Conservation (phyloP, 345 rosid species). For the Brassica juncea region DNA sequence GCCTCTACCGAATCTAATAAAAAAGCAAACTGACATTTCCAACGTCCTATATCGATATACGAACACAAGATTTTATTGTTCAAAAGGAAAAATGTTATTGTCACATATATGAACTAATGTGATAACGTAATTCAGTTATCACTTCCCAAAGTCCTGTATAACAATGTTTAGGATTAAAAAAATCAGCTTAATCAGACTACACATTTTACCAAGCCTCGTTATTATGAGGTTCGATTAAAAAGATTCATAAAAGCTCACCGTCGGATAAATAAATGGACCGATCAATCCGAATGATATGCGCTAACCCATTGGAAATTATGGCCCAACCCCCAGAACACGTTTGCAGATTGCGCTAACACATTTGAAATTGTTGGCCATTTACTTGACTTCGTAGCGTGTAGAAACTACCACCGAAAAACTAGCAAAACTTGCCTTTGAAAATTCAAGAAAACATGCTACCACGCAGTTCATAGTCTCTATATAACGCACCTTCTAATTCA, state of each 20-base stretch:
- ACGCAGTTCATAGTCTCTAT: conserved; percentile 1
- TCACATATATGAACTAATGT: not conserved
- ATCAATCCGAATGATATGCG: not conserved
- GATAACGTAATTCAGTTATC: not conserved
- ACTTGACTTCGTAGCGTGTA: not conserved
- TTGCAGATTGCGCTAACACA: not conserved
- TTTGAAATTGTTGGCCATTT: not conserved
- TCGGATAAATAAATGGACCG: not conserved
- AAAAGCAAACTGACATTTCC: not conserved
- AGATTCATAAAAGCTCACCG: not conserved
- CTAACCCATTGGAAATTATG: not conserved
- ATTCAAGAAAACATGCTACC: not conserved
- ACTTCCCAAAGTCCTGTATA: not conserved
- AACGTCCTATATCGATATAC: not conserved
- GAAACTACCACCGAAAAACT: not conserved
- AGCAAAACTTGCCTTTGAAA: not conserved
- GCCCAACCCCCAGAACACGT: not conserved
- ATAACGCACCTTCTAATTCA: not conserved
- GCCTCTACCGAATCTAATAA: too few relatives aligned
- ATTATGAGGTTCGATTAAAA: not conserved
- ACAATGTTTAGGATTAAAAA: not conserved
- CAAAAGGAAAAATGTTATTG: too few relatives aligned
- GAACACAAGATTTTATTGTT: too few relatives aligned
- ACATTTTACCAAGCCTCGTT: not conserved
- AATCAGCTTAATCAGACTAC: not conserved